Conservation (phyloP, 108 stramenopile genomes). For the Nitzschia sp. region DNA sequence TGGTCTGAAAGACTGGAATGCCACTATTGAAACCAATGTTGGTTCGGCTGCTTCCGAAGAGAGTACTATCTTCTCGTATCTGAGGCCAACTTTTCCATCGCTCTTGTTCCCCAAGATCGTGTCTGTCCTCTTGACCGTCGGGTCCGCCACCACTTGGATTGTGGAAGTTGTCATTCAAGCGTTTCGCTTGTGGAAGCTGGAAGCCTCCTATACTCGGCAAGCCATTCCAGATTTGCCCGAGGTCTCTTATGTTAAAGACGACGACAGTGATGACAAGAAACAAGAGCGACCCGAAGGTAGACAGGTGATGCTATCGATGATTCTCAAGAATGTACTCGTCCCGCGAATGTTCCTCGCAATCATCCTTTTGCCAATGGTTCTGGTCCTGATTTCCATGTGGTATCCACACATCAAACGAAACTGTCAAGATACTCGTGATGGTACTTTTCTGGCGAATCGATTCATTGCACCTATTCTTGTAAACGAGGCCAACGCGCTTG, state of each 20-base stretch:
- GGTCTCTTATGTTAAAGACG: constrained; percentile 28
- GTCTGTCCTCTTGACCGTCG: not conserved
- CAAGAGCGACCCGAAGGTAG: not conserved
- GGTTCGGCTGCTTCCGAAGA: not conserved
- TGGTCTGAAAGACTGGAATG: not conserved
- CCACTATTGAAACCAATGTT: not conserved
- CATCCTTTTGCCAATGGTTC: constrained; percentile 13
- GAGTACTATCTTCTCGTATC: constrained; percentile 36
- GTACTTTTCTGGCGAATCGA: constrained; percentile 48
- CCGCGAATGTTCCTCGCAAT: constrained; percentile 27
- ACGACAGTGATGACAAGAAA: constrained; percentile 13
- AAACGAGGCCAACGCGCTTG: constrained; percentile 38
- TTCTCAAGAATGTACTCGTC: constrained; percentile 14
- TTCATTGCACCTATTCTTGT: constrained; percentile 38
- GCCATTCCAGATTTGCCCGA: constrained; percentile 41
- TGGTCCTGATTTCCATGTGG: constrained; percentile 22
- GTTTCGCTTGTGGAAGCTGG: constrained; percentile 35
- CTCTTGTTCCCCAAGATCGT: constrained; percentile 32
- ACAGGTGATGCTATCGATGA: constrained; percentile 10
- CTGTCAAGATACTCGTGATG: constrained; percentile 38
- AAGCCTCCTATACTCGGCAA: constrained; percentile 21
- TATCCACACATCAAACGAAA: constrained; percentile 36
- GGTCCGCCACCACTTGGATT: constrained; percentile 29
- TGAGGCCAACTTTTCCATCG: constrained; percentile 26
- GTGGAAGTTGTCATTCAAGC: constrained; percentile 46